Conservation (phyloP, 495 filamentous ascomycete species). For the Daldinia grandis region DNA sequence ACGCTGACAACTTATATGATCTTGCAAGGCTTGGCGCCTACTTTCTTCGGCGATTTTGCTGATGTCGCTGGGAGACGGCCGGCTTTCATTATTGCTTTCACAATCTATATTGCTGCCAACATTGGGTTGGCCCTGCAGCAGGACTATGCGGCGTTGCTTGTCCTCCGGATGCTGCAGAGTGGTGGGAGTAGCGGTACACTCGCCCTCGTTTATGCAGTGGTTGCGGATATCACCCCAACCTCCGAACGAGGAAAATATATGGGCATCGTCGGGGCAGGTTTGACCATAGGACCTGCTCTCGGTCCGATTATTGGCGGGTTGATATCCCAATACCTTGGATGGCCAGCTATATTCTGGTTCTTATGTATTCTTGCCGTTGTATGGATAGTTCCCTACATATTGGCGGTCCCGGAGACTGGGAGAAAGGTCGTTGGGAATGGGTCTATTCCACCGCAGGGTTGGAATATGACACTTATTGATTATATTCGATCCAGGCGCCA, state of each 20-base stretch:
- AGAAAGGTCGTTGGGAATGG: slow-evolving; percentile 78
- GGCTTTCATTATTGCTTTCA: slow-evolving; percentile 65
- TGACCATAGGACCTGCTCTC: slow-evolving; percentile 63
- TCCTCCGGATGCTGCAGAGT: slow-evolving; percentile 70
- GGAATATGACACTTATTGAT: slow-evolving; percentile 63
- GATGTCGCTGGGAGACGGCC: slow-evolving; percentile 67
- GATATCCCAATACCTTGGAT: slow-evolving; percentile 69
- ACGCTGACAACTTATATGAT: slow-evolving; percentile 73
- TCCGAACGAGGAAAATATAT: slow-evolving; percentile 69
- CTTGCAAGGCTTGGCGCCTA: slow-evolving; percentile 67
- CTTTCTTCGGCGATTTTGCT: slow-evolving; percentile 66
- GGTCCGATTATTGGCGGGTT: slow-evolving; percentile 73
- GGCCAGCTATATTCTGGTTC: slow-evolving; percentile 80
- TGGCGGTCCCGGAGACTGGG: slow-evolving; percentile 72
- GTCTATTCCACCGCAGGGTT: slow-evolving; percentile 61
- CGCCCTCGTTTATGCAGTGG: slow-evolving; percentile 66
- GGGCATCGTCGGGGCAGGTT: slow-evolving; percentile 60
- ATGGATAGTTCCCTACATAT: slow-evolving; percentile 60
- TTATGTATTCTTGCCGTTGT: slow-evolving; percentile 65
- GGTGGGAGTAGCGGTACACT: slow-evolving; percentile 66
- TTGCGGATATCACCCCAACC: slow-evolving; percentile 67
- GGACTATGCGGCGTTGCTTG: slow-evolving; percentile 66
- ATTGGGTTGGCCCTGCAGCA: slow-evolving; percentile 69
- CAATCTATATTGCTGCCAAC: slow-evolving; percentile 68
- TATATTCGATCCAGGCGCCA: slow-evolving; percentile 49